Conservation (phyloP, 768 basidiomycete genomes). For the Naganishia friedmannii region DNA sequence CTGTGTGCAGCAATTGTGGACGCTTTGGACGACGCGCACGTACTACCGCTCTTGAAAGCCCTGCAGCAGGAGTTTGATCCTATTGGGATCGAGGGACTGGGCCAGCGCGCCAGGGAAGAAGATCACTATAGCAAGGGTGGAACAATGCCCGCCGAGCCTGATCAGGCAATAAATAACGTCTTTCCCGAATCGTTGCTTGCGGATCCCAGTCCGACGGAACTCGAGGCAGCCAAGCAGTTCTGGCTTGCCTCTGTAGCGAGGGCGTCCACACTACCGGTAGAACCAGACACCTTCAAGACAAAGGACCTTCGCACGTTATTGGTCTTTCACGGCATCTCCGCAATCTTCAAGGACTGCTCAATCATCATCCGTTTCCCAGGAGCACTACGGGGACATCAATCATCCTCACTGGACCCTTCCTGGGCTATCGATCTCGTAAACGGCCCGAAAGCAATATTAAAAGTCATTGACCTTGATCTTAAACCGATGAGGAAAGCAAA, state of each 20-base stretch:
- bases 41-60: conserved; percentile 59
- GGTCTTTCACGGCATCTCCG: conserved; percentile 71
- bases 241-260: not conserved
- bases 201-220: conserved; percentile 3
- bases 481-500: conserved; percentile 66
- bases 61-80: conserved; percentile 76
- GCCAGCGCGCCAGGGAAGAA: conserved; percentile 39
- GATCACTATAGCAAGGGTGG: conserved; percentile 31
- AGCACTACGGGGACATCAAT: not conserved
- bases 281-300: not conserved
- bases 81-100: conserved; percentile 79
- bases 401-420: conserved; percentile 4
- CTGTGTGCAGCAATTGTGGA: conserved; percentile 55
- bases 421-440: conserved; percentile 23
- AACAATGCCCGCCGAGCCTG: not conserved
- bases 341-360: conserved; percentile 96
- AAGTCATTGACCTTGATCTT: conserved; percentile 80
- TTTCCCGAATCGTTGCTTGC: not conserved
- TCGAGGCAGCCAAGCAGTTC: not conserved
- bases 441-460: conserved; percentile 54
- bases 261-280: not conserved
- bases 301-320: conserved; percentile 10
- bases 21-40: conserved; percentile 57
- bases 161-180: not conserved
- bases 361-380: conserved; percentile 57